phyloP scores from a whole-genome alignment of 2,329 filamentous ascomycete genomes.

The Phoma herbarum region DNA sequence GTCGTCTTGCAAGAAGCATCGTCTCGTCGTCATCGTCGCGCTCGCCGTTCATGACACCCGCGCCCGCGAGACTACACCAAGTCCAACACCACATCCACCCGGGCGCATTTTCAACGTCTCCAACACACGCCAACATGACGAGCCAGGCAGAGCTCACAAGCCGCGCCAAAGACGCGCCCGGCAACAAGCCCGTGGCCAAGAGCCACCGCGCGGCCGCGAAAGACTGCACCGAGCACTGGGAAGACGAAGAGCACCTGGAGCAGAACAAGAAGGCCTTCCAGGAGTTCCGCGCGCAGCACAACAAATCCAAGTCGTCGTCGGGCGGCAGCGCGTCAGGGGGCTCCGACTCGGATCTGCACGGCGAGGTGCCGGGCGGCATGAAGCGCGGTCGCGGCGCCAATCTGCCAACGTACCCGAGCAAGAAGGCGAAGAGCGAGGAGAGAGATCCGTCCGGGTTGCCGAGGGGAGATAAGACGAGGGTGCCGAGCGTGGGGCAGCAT shows the following conservation, averaged over 20 bases:
- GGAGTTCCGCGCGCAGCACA: conserved; percentile 39
- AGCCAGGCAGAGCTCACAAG: not conserved
- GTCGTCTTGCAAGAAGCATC: not conserved
- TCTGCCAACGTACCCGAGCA: conserved; percentile 32
- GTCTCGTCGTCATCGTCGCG: not conserved
- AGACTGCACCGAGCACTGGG: conserved; percentile 45
- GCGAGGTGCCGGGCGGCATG: conserved; percentile 16
- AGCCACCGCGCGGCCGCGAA: conserved; percentile 35
- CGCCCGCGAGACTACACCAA: not conserved
- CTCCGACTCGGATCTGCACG: conserved; percentile 13
- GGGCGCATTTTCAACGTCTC: not conserved
- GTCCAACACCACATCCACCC: conserved; percentile 1
- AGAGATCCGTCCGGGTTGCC: conserved; percentile 30
- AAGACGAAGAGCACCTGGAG: conserved; percentile 39
- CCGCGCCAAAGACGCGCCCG: conserved; percentile 6
- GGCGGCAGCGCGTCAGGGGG: not conserved
- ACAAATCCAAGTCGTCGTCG: conserved; percentile 9
- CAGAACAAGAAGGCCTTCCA: conserved; percentile 38
- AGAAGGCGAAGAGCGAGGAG: conserved; percentile 49
- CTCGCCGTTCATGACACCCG: not conserved
- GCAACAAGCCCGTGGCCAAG: conserved; percentile 9
- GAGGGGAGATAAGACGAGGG: conserved; percentile 48
- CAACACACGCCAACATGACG: conserved; percentile 1
- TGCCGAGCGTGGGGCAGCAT: conserved; percentile 54
- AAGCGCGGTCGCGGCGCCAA: conserved; percentile 43